phyloP scores from a whole-genome alignment of 2,329 filamentous ascomycete genomes.

The Pestalotiopsis sp. region DNA sequence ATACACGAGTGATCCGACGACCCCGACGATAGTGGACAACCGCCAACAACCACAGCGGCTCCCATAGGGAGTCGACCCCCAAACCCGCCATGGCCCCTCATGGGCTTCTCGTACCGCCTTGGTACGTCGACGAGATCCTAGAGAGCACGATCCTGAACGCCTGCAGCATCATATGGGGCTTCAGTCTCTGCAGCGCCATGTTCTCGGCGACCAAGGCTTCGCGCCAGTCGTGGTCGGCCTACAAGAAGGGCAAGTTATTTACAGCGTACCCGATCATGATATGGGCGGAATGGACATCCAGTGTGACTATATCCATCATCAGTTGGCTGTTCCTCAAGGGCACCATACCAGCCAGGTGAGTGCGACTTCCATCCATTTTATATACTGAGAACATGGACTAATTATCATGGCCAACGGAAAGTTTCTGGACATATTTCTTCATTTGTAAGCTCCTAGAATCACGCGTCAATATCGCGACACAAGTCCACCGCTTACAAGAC shows the following conservation, averaged over 20 bases:
- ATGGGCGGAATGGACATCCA: constrained; percentile 35
- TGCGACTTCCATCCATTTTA: too few species aligned
- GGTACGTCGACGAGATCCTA: constrained; percentile 12
- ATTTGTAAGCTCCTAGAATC: constrained; percentile 12
- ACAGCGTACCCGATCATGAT: constrained; percentile 36
- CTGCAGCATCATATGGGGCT: constrained; percentile 35
- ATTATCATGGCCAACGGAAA: neutral
- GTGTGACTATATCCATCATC: constrained; percentile 29
- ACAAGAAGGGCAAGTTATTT: constrained; percentile 25
- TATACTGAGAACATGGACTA: neutral
- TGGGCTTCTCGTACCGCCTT: constrained; percentile 16
- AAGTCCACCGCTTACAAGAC: neutral
- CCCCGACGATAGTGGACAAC: neutral
- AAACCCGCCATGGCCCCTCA: neutral
- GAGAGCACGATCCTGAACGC: constrained; percentile 26
- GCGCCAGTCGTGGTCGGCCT: constrained; percentile 30
- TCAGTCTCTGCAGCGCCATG: constrained; percentile 33
- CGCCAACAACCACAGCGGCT: neutral
- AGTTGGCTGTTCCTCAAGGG: constrained; percentile 29
- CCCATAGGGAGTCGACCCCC: neutral
- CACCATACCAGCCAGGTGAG: constrained; percentile 11
- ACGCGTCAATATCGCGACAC: neutral
- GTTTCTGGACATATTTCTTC: constrained; percentile 15
- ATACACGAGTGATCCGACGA: neutral
- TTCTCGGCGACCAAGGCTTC: constrained; percentile 30